phyloP scores from a whole-genome alignment of 2,329 filamentous ascomycete species.

The Niveomyces coronatus region DNA sequence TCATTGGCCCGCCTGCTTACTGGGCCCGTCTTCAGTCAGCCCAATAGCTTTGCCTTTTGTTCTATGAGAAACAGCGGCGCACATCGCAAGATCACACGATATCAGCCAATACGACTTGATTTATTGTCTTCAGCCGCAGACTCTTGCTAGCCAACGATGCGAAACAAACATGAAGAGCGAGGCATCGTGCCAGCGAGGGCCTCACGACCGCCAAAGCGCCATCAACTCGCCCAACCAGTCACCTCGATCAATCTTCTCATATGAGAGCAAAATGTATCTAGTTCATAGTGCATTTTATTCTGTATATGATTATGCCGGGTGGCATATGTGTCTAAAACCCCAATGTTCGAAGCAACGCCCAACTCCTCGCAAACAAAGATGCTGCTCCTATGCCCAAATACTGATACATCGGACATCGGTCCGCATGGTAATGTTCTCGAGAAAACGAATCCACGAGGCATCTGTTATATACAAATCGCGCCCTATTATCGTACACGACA shows the following conservation, averaged over 20 bases:
- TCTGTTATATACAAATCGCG: slow-evolving; percentile 8
- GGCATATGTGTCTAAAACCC: slow-evolving; percentile 8
- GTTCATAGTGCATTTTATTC: slow-evolving; percentile 7
- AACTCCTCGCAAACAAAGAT: slow-evolving; percentile 9
- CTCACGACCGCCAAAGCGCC: neutral
- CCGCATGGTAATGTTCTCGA: neutral
- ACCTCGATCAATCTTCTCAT: no score
- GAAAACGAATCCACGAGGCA: slow-evolving; percentile 3
- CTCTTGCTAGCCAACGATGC: no score
- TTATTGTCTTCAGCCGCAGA: no score
- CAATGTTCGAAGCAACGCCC: slow-evolving; percentile 6
- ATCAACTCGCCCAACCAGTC: no score
- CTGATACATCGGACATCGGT: slow-evolving; percentile 6
- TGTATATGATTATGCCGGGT: slow-evolving; percentile 8
- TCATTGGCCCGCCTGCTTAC: no score
- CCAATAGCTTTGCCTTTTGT: no score
- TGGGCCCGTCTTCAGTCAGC: no score
- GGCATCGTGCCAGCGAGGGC: no score
- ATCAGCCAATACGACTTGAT: no score
- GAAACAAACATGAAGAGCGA: no score
- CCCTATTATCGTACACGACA: slow-evolving; percentile 17
- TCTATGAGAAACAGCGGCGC: no score
- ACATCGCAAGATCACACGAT: no score
- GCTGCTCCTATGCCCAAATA: slow-evolving; percentile 5
- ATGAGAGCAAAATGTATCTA: neutral